phyloP scores from a whole-genome alignment of 176 grass and related monocot species.

The Ensete glaucum region DNA sequence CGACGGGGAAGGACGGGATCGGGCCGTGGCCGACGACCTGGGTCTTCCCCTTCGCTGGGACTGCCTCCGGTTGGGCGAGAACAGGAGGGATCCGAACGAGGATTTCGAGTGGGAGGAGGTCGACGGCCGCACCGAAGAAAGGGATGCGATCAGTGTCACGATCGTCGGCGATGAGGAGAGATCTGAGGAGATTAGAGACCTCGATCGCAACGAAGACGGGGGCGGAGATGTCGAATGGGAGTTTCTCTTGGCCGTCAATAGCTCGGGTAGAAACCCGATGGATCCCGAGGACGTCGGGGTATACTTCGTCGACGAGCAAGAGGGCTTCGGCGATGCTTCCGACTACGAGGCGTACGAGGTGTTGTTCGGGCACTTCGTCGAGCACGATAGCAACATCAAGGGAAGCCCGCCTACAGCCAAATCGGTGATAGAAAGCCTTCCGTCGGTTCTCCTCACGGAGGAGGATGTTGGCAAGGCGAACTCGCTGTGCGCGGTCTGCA shows the following conservation, averaged over 20 bases:
- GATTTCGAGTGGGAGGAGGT: slow-evolving; percentile 36
- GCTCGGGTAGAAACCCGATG: slow-evolving; percentile 24
- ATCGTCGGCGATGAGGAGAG: slow-evolving; percentile 36
- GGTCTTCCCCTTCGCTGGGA: slow-evolving; percentile 42
- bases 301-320: slow-evolving; percentile 42
- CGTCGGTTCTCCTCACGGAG: slow-evolving; percentile 34
- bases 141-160: slow-evolving; percentile 23
- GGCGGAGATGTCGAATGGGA: slow-evolving; percentile 34
- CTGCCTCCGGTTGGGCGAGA: slow-evolving; percentile 50
- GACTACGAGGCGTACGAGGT: slow-evolving; percentile 34
- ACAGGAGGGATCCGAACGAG: slow-evolving; percentile 11
- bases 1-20: background rate
- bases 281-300: slow-evolving; percentile 36
- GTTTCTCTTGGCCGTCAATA: slow-evolving; percentile 63
- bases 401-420: slow-evolving; percentile 40
- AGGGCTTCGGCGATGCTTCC: slow-evolving; percentile 15
- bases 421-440: slow-evolving; percentile 54
- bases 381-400: slow-evolving; percentile 45
- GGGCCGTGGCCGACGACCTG: background rate
- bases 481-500: slow-evolving; percentile 68
- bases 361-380: slow-evolving; percentile 54
- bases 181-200: slow-evolving; percentile 9
- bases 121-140: slow-evolving; percentile 18
- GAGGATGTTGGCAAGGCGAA: slow-evolving; percentile 26
- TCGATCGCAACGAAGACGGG: slow-evolving; percentile 12